These are phyloP conservation scores for Petrea volubilis DNA, from an alignment of 257 asterid species.

Conservation along the genomic window DNA sequence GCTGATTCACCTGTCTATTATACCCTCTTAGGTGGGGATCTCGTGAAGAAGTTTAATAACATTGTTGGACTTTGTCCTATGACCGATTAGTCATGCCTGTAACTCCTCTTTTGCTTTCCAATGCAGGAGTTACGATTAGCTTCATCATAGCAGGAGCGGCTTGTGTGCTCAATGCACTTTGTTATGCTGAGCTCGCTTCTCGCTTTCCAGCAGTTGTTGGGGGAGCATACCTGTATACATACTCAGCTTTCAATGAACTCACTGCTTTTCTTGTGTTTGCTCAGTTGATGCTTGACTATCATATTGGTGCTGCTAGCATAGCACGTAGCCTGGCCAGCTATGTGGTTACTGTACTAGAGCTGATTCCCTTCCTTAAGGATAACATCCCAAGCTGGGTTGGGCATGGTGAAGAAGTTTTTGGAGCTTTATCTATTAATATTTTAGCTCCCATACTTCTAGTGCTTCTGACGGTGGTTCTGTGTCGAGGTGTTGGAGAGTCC, in stretches of 20 bases:
- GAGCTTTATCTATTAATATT: slow-evolving; percentile 71
- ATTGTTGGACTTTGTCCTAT: background rate
- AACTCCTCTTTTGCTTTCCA: slow-evolving; percentile 28
- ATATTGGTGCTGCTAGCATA: slow-evolving; percentile 96
- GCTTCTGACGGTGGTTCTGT: slow-evolving; percentile 74
- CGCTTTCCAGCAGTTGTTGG: slow-evolving; percentile 98
- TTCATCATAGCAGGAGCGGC: slow-evolving; percentile 86
- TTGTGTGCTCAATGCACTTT: slow-evolving; percentile 86
- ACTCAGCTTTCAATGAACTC: slow-evolving; percentile 94
- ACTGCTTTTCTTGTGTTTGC: slow-evolving; percentile 91
- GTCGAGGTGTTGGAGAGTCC: slow-evolving; percentile 93
- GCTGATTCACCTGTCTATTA: background rate
- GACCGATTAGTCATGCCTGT: slow-evolving; percentile 5
- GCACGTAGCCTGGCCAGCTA: slow-evolving; percentile 97
- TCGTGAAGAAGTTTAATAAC: background rate
- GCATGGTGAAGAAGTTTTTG: slow-evolving; percentile 81
- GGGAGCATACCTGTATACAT: slow-evolving; percentile 89
- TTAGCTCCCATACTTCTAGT: slow-evolving; percentile 87
- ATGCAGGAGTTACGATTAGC: slow-evolving; percentile 86
- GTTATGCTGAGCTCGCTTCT: slow-evolving; percentile 88
- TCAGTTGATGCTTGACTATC: slow-evolving; percentile 96
- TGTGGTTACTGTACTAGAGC: slow-evolving; percentile 71
- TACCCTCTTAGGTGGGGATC: background rate
- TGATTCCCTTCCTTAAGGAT: slow-evolving; percentile 72
- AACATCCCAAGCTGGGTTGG: slow-evolving; percentile 94